Evolutionary conservation across 2,329 filamentous ascomycete genomes (phyloP).

Genomic region (Cryphonectria radicalis): DNA sequence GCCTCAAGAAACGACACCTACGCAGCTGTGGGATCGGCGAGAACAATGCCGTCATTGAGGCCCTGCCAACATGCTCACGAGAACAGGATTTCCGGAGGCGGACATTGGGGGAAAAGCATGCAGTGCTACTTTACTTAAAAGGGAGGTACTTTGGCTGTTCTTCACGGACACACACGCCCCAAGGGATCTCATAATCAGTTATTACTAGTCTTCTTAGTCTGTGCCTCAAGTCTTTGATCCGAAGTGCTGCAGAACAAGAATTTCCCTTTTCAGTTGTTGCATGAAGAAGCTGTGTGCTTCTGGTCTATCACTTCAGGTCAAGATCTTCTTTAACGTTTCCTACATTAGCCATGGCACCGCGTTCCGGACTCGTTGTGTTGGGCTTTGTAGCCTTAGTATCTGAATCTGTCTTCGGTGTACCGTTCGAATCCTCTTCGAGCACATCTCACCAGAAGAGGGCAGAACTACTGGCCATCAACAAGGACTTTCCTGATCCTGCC

Average conservation of each 20-base stretch:
- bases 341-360: constrained; percentile 8
- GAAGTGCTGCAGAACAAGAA: neutral
- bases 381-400: constrained; percentile 23
- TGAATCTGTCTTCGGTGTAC: constrained; percentile 11
- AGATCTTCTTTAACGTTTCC: neutral
- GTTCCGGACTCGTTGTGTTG: constrained; percentile 13
- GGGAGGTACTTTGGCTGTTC: neutral
- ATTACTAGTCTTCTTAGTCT: neutral
- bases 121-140: constrained; percentile 23
- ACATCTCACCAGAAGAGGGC: constrained; percentile 20
- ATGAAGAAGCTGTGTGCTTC: neutral
- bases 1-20: constrained; percentile 1
- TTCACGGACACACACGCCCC: neutral
- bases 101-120: constrained; percentile 3
- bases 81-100: constrained; percentile 13
- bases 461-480: constrained; percentile 22
- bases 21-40: constrained; percentile 19
- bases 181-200: neutral
- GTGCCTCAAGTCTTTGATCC: neutral
- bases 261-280: neutral
- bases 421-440: constrained; percentile 1
- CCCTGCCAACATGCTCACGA: constrained; percentile 19
- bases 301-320: neutral
- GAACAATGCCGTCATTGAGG: constrained; percentile 25
- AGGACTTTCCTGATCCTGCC: constrained; percentile 59